Percentiles rank a stretch among this genome's conserved stretches.
Conservation (phyloP, 352 stramenopile genomes). For the Globisporangium middletonii region DNA sequence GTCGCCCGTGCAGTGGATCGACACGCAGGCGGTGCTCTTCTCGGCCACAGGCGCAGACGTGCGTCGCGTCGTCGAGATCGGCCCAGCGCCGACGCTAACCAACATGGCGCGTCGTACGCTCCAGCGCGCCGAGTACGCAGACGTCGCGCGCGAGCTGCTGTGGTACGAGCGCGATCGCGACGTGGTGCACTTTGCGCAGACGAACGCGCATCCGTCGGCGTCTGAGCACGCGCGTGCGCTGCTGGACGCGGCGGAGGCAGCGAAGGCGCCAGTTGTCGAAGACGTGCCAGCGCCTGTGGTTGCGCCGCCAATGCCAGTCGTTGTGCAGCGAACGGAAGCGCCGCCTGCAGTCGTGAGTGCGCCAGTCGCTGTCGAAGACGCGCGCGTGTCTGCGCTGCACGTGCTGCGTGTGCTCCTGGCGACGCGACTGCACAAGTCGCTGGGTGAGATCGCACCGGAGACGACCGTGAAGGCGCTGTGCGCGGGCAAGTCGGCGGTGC, state of each 20-base stretch:
- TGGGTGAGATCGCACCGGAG: constrained; percentile 61
- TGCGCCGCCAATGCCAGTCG: neutral
- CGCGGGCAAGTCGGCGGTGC: constrained; percentile 78
- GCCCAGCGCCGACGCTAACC: constrained; percentile 70
- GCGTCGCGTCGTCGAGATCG: constrained; percentile 79
- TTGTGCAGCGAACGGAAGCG: neutral
- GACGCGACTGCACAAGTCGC: constrained; percentile 53
- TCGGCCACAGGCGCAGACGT: constrained; percentile 39
- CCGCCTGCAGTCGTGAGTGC: constrained; percentile 7
- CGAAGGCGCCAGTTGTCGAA: neutral
- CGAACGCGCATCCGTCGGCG: constrained; percentile 17
- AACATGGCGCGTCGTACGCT: constrained; percentile 82
- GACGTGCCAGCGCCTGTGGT: neutral
- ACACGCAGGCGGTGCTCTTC: constrained; percentile 79
- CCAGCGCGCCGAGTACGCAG: constrained; percentile 56
- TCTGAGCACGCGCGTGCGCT: constrained; percentile 18
- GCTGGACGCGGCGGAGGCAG: constrained; percentile 5
- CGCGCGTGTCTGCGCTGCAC: constrained; percentile 18
- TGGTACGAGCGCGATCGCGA: constrained; percentile 85
- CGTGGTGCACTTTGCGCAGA: constrained; percentile 66
- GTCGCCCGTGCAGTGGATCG: constrained; percentile 87
- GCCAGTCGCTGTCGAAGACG: constrained; percentile 16
- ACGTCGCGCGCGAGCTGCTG: constrained; percentile 54
- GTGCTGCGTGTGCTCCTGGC: constrained; percentile 32
- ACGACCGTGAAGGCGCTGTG: constrained; percentile 77